Evolutionary conservation across 2,329 filamentous ascomycete genomes (phyloP), one percentile per base, ranked within the genome.

Genomic region (Phyllosticta paracitricarpa): DNA sequence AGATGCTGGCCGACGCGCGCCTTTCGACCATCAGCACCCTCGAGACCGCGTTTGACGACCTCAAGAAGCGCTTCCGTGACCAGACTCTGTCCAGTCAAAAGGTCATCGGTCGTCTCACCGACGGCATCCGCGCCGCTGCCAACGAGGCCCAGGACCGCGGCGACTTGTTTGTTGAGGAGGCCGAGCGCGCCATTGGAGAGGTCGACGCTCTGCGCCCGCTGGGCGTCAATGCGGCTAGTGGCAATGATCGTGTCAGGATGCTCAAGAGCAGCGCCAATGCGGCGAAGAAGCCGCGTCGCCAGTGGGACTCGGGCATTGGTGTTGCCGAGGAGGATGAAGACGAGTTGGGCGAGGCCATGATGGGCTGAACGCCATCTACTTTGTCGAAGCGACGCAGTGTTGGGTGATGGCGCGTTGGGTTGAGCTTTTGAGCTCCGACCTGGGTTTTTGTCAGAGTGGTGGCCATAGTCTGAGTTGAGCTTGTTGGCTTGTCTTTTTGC

Each of bases 231-330:
- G 65, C 72, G 12, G 58, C 61, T 54, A 72, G 71, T 65, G 66
- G 67, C 4, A 69, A 64, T 30, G 72, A 73, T 48, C 70, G 69
- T 52, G 66, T 72, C 30, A 71, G 69, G 62, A 61, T 72, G 12
- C 64, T 65, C 12, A 62, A 62, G 65, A 73, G 72, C 65, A 67
- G 68, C 58, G 68, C 67, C 63, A 48, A 48, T 19, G 61, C 65
- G 8, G 56, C 51, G 2, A 54, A 68, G 22, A 69, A 66, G 35
- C 33, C 33, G 10, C 58, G 61, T 61, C 65, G 71, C 33, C 67
- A 68, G 55, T 71, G 68, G 64, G 72, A 73, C 52, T 72, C 70
- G 5, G 72, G 72, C 6, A 70, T 73, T 58, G 70, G 69, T 22
- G 65, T 70, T 19, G 69, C 69, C 5, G 66, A 68, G 19, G 62